A percentile compares a stretch with the other conserved stretches of the same genome.
Conservation (phyloP, 495 filamentous ascomycete genomes). For the Chaetomidium leptoderma region DNA sequence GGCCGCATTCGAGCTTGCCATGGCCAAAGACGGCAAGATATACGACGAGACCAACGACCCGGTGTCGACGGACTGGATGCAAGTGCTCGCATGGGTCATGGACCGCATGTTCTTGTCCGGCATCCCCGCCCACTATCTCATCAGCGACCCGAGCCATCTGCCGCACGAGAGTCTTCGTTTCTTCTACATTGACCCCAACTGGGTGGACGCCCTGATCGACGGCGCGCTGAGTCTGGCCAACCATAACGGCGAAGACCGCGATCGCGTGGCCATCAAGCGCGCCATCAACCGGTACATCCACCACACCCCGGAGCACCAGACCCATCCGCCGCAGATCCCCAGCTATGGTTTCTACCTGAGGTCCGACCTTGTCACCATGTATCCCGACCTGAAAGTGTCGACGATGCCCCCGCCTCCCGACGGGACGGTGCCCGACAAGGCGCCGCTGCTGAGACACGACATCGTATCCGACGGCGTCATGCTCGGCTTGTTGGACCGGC, state of each 20-base stretch:
- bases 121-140: constrained; percentile 41
- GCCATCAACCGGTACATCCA: constrained; percentile 31
- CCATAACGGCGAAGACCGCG: constrained; percentile 30
- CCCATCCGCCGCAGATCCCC: constrained; percentile 23
- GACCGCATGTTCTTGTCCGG: constrained; percentile 35
- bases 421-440: neutral
- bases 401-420: neutral
- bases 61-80: constrained; percentile 31
- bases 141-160: constrained; percentile 39
- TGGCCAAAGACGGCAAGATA: neutral
- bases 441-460: constrained; percentile 21
- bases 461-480: constrained; percentile 22
- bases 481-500: constrained; percentile 17
- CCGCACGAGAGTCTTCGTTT: constrained; percentile 43
- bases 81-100: constrained; percentile 36
- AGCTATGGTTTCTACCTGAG: constrained; percentile 32
- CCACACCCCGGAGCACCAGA: neutral
- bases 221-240: constrained; percentile 46
- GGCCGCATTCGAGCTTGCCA: neutral
- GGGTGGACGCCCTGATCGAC: constrained; percentile 46
- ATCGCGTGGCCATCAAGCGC: constrained; percentile 33
- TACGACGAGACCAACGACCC: constrained; percentile 37
- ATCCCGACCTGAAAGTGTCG: constrained; percentile 29
- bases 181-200: constrained; percentile 46
- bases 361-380: constrained; percentile 24